Conservation (phyloP, 495 filamentous ascomycete genomes). For the Aspergillus mulundensis region DNA sequence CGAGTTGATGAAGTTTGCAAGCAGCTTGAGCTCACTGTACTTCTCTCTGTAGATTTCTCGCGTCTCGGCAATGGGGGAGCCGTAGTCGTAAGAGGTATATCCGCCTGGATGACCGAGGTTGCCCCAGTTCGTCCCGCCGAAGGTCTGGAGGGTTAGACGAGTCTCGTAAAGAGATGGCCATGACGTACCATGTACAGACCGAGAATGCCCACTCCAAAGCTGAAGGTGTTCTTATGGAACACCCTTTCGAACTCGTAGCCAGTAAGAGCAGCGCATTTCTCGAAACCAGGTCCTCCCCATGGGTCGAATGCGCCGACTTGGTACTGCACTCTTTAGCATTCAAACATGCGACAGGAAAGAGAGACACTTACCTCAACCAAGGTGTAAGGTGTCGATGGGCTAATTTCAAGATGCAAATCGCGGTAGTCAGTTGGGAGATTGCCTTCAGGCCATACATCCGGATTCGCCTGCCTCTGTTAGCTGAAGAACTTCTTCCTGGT, state of each 20-base stretch:
- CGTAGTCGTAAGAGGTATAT: conserved; percentile 75
- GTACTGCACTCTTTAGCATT: conserved; percentile 41
- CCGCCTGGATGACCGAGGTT: conserved; percentile 70
- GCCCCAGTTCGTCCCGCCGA: conserved; percentile 82
- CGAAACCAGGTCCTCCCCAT: conserved; percentile 68
- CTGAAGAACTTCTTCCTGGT: too few relatives aligned
- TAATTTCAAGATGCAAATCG: conserved; percentile 50
- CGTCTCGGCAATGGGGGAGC: conserved; percentile 63
- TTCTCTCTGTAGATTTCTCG: conserved; percentile 66
- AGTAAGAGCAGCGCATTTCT: conserved; percentile 57
- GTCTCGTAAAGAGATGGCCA: not conserved
- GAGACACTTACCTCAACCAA: conserved; percentile 51
- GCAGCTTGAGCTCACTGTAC: conserved; percentile 72
- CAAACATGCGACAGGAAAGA: not conserved
- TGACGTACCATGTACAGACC: conserved; percentile 64
- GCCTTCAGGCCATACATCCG: conserved; percentile 45
- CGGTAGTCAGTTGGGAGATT: conserved; percentile 44
- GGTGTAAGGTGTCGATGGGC: conserved; percentile 63
- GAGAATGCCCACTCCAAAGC: conserved; percentile 56
- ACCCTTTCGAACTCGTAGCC: conserved; percentile 71
- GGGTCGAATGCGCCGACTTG: conserved; percentile 75
- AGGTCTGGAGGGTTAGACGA: conserved; percentile 40
- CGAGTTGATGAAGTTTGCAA: conserved; percentile 67
- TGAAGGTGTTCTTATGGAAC: conserved; percentile 76
- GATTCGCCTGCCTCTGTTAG: conserved; percentile 34